Conservation (phyloP, 1,284 basidiomycete species). For the Mycosarcoma maydis region DNA sequence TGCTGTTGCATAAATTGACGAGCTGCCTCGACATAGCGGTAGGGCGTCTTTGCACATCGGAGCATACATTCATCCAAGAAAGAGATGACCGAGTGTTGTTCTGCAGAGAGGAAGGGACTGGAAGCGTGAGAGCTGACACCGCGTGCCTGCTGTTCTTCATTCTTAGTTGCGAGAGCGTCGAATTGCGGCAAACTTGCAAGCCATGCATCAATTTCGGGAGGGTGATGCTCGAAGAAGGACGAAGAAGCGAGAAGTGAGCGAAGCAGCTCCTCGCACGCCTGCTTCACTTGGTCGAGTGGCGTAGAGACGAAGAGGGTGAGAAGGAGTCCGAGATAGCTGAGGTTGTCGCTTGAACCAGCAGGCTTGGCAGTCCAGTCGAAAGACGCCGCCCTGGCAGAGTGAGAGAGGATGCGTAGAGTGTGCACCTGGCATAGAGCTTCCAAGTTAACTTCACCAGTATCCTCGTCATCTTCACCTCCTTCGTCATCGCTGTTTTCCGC, state of each 20-base stretch:
- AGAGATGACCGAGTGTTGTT: conserved; percentile 73
- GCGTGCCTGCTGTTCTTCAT: neutral
- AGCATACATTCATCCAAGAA: conserved; percentile 89
- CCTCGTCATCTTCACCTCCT: conserved; percentile 34
- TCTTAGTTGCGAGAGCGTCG: conserved; percentile 51
- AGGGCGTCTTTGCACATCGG: conserved; percentile 83
- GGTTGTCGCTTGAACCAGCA: conserved; percentile 72
- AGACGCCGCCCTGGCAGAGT: conserved; percentile 61
- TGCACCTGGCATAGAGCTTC: conserved; percentile 79
- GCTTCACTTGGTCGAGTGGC: conserved; percentile 32
- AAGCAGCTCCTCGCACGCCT: conserved; percentile 39
- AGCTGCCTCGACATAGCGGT: conserved; percentile 83
- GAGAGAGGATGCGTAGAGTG: conserved; percentile 72
- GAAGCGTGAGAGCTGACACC: neutral
- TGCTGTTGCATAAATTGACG: conserved; percentile 56
- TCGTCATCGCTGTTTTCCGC: conserved; percentile 58
- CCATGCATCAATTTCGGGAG: conserved; percentile 80
- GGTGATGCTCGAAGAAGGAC: conserved; percentile 83
- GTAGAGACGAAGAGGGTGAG: conserved; percentile 40
- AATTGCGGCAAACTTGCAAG: conserved; percentile 72
- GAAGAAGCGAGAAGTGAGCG: conserved; percentile 71
- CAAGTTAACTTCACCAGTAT: conserved; percentile 70
- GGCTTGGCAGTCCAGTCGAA: conserved; percentile 73
- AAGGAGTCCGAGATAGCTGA: conserved; percentile 51
- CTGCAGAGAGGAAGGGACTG: conserved; percentile 58